These are phyloP conservation scores for Pyrenula massariospora DNA, from an alignment of 495 filamentous ascomycete species.

Conservation along the genomic window DNA sequence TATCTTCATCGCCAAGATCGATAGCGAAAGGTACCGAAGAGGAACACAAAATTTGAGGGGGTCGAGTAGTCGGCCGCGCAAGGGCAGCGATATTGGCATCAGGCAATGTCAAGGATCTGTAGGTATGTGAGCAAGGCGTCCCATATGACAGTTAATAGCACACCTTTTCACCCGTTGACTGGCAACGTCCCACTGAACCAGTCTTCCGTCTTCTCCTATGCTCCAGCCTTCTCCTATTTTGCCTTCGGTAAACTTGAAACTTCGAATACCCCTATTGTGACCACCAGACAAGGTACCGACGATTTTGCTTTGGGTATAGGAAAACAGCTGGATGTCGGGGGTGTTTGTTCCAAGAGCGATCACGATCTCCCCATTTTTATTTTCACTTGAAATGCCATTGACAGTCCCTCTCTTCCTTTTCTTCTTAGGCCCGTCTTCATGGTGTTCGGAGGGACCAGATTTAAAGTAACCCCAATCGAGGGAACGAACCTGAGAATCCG, in stretches of 20 bases:
- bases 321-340: slow-evolving; percentile 43
- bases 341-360: slow-evolving; percentile 43
- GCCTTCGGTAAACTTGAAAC: slow-evolving; percentile 43
- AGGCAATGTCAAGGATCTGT: slow-evolving; percentile 6
- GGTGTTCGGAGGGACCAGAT: slow-evolving; percentile 20
- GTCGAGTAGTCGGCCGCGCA: slow-evolving; percentile 26
- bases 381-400: slow-evolving; percentile 25
- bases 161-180: slow-evolving; percentile 36
- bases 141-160: slow-evolving; percentile 1
- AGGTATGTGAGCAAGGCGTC: neutral
- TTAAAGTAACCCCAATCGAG: slow-evolving; percentile 44
- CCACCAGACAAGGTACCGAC: slow-evolving; percentile 35
- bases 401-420: slow-evolving; percentile 42
- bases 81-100: slow-evolving; percentile 19
- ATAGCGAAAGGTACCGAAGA: slow-evolving; percentile 44
- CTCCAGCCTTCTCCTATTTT: slow-evolving; percentile 38
- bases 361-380: slow-evolving; percentile 30
- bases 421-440: slow-evolving; percentile 32
- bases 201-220: slow-evolving; percentile 46
- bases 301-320: slow-evolving; percentile 37
- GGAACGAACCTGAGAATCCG: slow-evolving; percentile 40
- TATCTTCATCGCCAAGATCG: slow-evolving; percentile 28
- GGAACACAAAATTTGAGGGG: slow-evolving; percentile 38
- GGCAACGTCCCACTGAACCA: slow-evolving; percentile 48
- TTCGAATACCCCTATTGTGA: slow-evolving; percentile 41